Percentiles rank a stretch among this genome's conserved stretches.
phyloP scores from a whole-genome alignment of 2,329 filamentous ascomycete genomes.

The Sporothrix variecibatus region DNA sequence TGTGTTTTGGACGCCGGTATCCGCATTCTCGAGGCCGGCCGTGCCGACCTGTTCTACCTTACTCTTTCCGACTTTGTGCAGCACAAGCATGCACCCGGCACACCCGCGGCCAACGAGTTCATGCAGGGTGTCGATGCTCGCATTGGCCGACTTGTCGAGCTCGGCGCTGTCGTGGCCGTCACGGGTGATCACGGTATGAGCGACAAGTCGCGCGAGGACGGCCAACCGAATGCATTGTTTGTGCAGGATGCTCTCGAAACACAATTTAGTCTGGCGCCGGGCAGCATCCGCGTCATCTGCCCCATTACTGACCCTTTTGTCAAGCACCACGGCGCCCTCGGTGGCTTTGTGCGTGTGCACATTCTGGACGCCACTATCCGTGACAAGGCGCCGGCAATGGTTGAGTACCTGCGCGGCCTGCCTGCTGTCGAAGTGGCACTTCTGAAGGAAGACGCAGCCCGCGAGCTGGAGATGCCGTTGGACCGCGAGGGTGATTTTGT shows the following conservation, averaged over 20 bases:
- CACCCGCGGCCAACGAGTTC: slow-evolving; percentile 42
- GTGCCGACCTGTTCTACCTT: slow-evolving; percentile 46
- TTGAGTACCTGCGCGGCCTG: slow-evolving; percentile 36
- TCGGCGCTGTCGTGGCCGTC: slow-evolving; percentile 43
- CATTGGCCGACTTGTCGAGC: slow-evolving; percentile 37
- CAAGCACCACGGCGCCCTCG: slow-evolving; percentile 46
- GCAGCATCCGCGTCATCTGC: slow-evolving; percentile 43
- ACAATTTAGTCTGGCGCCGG: slow-evolving; percentile 35
- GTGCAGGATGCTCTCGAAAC: slow-evolving; percentile 42
- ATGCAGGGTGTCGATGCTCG: slow-evolving; percentile 40
- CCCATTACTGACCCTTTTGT: slow-evolving; percentile 49
- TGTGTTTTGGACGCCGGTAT: slow-evolving; percentile 48
- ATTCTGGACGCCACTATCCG: slow-evolving; percentile 35
- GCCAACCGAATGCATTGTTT: slow-evolving; percentile 44
- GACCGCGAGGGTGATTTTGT: slow-evolving; percentile 46
- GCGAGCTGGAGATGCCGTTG: slow-evolving; percentile 41
- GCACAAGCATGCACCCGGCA: slow-evolving; percentile 45
- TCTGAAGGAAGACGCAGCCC: slow-evolving; percentile 38
- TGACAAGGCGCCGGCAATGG: slow-evolving; percentile 39
- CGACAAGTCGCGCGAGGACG: slow-evolving; percentile 40
- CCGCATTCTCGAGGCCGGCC: slow-evolving; percentile 43
- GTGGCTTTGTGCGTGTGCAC: slow-evolving; percentile 46
- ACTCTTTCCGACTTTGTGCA: slow-evolving; percentile 50
- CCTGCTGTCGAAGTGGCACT: slow-evolving; percentile 40
- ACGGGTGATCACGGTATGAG: slow-evolving; percentile 50